Evolutionary conservation across 2,329 filamentous ascomycete species (phyloP), one percentile per base, ranked within the genome.

Genomic region (Scytalidium lignicola): DNA sequence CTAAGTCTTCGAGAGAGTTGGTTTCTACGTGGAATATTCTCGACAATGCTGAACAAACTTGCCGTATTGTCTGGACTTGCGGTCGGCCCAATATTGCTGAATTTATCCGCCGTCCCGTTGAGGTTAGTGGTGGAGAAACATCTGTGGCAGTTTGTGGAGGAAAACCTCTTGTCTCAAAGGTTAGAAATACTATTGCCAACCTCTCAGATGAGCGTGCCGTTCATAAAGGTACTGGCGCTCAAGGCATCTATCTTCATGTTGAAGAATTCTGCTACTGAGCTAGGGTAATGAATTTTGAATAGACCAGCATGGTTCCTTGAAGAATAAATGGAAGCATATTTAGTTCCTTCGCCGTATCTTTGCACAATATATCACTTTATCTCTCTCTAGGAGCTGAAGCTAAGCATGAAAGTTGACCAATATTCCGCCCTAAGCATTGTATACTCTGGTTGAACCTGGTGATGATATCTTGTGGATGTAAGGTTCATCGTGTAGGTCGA

Each of bases 191-290:
- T 49, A 78, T 83, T 2, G 74, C 75, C 2, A 66, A 65, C 23
- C 53, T 83, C 52, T 80, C 78, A 47, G 79, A 84, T 56, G 80
- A 83, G 65, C 67, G 80, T 39, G 80, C 76, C 1, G 80, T 83
- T 19, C 80, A 83, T 59, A 84, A 84, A 62, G 80, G 80, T 4
- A 83, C 79, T 0, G 80, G 78, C 1, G 80, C 80, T 0, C 80
- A 84, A 59, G 80, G 80, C 0, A 83, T 84, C 39, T 74, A 76
- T 59, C 58, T 83, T 48, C 74, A 80, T 60, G 78, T 78, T 1
- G 80, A 83, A 54, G 79, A 83, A 60, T 83, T 82, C 62, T 72
- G 71, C 20, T 79, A 78, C 54, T 79, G 40, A 51, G 21, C 20
- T 44, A 43, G 41, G 29, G 18, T 22, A 7, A 28, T 7, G 7